Evolutionary conservation across 371 early-diverging fungal species (phyloP), one percentile per base, ranked within the genome.

Genomic region (Mortierella sp.): DNA sequence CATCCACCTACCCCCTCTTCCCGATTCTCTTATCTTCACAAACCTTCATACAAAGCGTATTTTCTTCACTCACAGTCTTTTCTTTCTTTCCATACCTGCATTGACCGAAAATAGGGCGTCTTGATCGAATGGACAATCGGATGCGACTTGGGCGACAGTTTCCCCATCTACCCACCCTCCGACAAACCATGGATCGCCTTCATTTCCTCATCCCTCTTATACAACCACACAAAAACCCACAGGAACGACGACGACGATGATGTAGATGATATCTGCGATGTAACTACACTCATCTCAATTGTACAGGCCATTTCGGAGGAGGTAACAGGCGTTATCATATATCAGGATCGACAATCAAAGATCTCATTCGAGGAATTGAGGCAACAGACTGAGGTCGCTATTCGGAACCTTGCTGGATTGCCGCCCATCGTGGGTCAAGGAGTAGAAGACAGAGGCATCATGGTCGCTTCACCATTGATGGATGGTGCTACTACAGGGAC

Each of bases 131-230:
- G 87, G 87, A 80, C 38, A 2, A 65, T 78, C 3, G 87, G 83
- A 38, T 86, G 87, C 58, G 71, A 86, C 45, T 31, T 86, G 26
- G 76, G 72, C 63, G 65, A 76, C 77, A 73, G 7, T 0, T 78
- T 80, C 31, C 78, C 87, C 8, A 75, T 82, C n/a, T 73, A 80
- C 28, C 73, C 80, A 21, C 87, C 87, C 3, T 70, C 78, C 26
- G 82, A 82, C 3, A 47, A 71, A 34, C 87, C 87, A 8, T 86
- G 87, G 87, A 86, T 86, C n/a, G 87, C 87, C 1, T 80, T 86
- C 16, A 75, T 86, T 34, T 86, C 87, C 4, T 82, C 82, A 0
- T 70, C 78, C 13, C 73, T 78, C 34, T 71, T 86, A 7, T 60
- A 75, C 26, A 72, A 75, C 28, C 9, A 52, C 72, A 58, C 70